Base-by-base conservation (phyloP, 495 filamentous ascomycete genomes). In the Penicillium egyptiacum region DNA sequence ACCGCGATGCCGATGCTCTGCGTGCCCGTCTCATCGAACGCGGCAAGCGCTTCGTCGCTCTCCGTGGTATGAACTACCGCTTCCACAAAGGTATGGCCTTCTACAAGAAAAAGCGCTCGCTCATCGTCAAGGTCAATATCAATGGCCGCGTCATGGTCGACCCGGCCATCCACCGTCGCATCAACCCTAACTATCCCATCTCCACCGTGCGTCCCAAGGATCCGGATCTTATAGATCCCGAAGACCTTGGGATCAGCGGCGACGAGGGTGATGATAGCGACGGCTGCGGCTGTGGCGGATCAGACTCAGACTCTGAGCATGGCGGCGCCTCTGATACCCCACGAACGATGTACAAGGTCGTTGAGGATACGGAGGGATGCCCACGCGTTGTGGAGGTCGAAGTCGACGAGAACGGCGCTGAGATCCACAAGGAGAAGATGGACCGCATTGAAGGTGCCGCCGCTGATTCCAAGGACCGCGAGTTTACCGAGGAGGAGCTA, bases 101-200 rank as follows among this genome's bases (percentile, higher is more conserved):
- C 68, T 81, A 83, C 72, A 93, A 94, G 77, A 91, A 89, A 73
- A 90, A 90, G 77, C 83, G 86, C 57, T 71, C 81, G 3, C 57
- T 58, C 45, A 79, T 95, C 25, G 79, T 86, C 70, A 96, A 94
- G 70, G 85, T 96, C 74, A 92, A 92, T 57, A 88, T 95, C 75
- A 95, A 96, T 60, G 88, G 90, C 30, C 85, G 92, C 46, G 84
- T 96, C 58, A 96, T 96, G 92, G 81, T 96, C 37, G 92, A 97
- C 65, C 88, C 92, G 0, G 86, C 85, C 14, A 92, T 90, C 50
- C 90, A 93, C 75, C 83, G 92, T 23, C 83, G 91, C 3, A 90
- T 94, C 57, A 91, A 93, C 59, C 91, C 92, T 1, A 96, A 96
- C 62, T 96, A 96, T 63, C 82, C 83, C 16, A 86, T 96, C 66